These are phyloP conservation scores for Ramularia endophylla DNA, from an alignment of 2,329 filamentous ascomycete genomes.

Conservation along the genomic window DNA sequence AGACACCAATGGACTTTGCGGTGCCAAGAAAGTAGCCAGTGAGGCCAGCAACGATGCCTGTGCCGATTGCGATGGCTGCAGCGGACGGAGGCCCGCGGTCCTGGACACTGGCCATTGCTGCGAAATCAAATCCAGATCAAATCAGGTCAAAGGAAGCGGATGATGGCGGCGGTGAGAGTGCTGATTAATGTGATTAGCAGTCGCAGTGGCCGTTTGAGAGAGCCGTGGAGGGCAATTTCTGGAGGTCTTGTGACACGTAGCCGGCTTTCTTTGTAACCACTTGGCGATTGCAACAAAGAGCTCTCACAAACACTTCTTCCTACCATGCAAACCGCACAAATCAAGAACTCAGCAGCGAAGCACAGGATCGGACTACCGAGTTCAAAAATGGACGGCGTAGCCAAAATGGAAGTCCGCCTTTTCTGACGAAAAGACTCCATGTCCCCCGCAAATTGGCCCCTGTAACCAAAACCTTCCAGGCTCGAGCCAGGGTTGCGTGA, in stretches of 20 bases:
- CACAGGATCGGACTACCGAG: constrained; percentile 8
- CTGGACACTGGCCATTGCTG: constrained; percentile 22
- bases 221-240: too few species aligned
- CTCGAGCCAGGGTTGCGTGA: too few species aligned
- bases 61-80: constrained; percentile 61
- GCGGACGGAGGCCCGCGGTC: constrained; percentile 44
- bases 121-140: neutral
- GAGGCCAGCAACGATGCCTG: constrained; percentile 66
- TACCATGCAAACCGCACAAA: constrained; percentile 3
- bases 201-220: too few species aligned
- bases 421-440: neutral
- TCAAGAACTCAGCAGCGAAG: constrained; percentile 12
- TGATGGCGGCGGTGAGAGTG: constrained; percentile 7
- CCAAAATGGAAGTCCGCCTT: neutral
- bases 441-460: constrained; percentile 2
- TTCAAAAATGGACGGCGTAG: constrained; percentile 11
- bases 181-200: constrained; percentile 1
- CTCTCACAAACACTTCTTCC: too few species aligned
- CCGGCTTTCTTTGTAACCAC: too few species aligned
- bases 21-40: constrained; percentile 69
- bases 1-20: constrained; percentile 65
- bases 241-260: too few species aligned
- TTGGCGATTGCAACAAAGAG: too few species aligned
- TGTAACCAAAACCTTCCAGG: neutral
- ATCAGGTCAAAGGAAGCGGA: neutral